A percentile compares a stretch with the other conserved stretches of the same genome.
These are phyloP conservation scores for Skeletonema grethae DNA, from an alignment of 108 stramenopile genomes.

Conservation along the genomic window DNA sequence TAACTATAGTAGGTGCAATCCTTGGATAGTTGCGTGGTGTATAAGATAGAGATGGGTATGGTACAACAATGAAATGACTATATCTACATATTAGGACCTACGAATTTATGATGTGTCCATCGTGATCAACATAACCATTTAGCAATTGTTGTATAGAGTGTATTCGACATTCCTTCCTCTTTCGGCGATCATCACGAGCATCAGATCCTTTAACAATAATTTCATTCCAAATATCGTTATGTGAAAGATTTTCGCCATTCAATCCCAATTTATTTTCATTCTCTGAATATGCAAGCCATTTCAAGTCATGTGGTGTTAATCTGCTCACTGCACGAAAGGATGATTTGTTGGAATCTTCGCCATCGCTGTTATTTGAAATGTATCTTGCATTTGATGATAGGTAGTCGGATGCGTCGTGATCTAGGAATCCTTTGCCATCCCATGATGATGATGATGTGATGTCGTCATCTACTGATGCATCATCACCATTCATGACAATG, in stretches of 20 bases:
- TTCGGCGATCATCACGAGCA: constrained; percentile 18
- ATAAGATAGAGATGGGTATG: background rate
- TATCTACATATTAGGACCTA: too few relatives aligned
- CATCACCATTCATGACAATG: background rate
- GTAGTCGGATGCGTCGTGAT: constrained; percentile 43
- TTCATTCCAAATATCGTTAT: constrained; percentile 15
- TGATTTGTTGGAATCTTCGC: background rate
- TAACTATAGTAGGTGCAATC: constrained; percentile 66
- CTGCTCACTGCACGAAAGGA: constrained; percentile 15
- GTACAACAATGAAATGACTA: background rate
- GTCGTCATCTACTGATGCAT: background rate
- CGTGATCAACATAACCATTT: background rate
- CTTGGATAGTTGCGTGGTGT: constrained; percentile 43
- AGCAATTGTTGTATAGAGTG: constrained; percentile 22
- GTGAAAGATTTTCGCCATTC: background rate
- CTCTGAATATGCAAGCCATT: constrained; percentile 42
- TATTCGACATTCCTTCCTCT: constrained; percentile 17
- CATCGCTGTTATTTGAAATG: constrained; percentile 11
- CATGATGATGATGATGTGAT: constrained; percentile 3
- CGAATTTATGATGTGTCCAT: too few relatives aligned
- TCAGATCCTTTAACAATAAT: constrained; percentile 25
- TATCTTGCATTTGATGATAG: constrained; percentile 38
- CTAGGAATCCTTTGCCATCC: constrained; percentile 41
- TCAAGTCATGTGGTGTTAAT: constrained; percentile 24
- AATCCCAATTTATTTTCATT: background rate